These are phyloP conservation scores for Fistulinella prunicolor DNA, from an alignment of 768 basidiomycete species.

Conservation along the genomic window DNA sequence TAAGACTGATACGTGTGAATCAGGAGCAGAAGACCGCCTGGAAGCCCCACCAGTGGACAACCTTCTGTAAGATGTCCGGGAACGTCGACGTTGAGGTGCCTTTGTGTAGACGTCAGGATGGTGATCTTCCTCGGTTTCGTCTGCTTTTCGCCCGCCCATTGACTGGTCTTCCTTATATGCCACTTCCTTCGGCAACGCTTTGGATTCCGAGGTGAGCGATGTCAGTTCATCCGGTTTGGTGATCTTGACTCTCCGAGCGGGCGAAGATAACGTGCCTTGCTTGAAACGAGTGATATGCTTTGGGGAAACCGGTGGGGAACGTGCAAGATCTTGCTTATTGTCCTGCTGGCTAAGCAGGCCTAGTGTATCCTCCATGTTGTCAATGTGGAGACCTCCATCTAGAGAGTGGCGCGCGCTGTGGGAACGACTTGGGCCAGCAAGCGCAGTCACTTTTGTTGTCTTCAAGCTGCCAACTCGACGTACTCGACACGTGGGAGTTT, in stretches of 20 bases:
- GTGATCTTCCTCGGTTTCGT: background rate
- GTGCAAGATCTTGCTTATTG: too few relatives aligned
- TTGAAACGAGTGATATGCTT: background rate
- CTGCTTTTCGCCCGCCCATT: background rate
- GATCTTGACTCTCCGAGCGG: background rate
- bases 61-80: constrained; percentile 2
- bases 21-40: constrained; percentile 16
- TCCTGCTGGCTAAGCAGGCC: too few relatives aligned
- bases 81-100: constrained; percentile 15
- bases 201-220: constrained; percentile 5
- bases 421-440: background rate
- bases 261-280: background rate
- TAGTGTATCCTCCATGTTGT: background rate
- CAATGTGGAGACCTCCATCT: background rate
- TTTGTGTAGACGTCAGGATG: constrained; percentile 14
- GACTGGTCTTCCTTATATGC: background rate
- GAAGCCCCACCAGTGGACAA: background rate
- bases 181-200: background rate
- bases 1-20: constrained; percentile 40
- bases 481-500: background rate
- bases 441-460: background rate
- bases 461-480: constrained; percentile 3
- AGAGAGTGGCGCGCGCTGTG: background rate
- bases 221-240: constrained; percentile 6
- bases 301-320: background rate